Evolutionary conservation across 2,329 filamentous ascomycete species (phyloP).

Genomic region (Neonectria faginata): DNA sequence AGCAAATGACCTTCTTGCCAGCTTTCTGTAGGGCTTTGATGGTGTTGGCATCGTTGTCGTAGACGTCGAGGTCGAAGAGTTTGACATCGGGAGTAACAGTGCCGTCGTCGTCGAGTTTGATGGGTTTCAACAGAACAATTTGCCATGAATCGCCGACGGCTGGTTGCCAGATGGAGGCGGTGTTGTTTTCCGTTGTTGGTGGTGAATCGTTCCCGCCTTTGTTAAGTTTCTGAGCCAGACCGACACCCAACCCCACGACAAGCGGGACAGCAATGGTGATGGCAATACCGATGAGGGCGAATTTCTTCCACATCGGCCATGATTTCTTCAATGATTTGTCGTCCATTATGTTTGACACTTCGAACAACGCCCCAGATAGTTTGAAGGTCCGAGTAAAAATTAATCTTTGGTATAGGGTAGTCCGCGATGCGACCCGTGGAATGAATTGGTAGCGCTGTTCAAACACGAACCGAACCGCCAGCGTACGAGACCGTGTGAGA

Average conservation of each 20-base stretch:
- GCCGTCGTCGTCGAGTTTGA: conserved; percentile 57
- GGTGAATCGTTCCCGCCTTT: background rate
- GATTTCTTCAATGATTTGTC: background rate
- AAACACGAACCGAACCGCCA: too few relatives aligned
- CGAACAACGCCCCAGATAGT: too few relatives aligned
- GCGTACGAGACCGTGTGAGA: too few relatives aligned
- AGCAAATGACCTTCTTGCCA: conserved; percentile 76
- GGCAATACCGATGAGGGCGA: conserved; percentile 44
- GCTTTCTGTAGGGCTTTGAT: conserved; percentile 68
- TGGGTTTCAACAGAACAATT: conserved; percentile 64
- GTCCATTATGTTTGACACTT: background rate
- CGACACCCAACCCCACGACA: conserved; percentile 64
- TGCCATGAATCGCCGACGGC: conserved; percentile 67
- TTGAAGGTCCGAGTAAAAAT: background rate
- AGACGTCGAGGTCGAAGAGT: conserved; percentile 64
- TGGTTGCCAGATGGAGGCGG: conserved; percentile 62
- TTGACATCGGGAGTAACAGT: conserved; percentile 59
- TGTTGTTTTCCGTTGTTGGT: conserved; percentile 29
- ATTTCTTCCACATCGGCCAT: conserved; percentile 49
- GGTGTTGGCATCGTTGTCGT: conserved; percentile 59
- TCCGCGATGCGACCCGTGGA: background rate
- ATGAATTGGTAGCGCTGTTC: too few relatives aligned
- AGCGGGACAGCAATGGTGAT: conserved; percentile 67
- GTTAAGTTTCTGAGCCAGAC: background rate
- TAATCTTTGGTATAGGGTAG: background rate